Percentiles rank a stretch among this genome's conserved stretches.
Evolutionary conservation across 768 basidiomycete species (phyloP).

Genomic region (Rhizopogon sp.): DNA sequence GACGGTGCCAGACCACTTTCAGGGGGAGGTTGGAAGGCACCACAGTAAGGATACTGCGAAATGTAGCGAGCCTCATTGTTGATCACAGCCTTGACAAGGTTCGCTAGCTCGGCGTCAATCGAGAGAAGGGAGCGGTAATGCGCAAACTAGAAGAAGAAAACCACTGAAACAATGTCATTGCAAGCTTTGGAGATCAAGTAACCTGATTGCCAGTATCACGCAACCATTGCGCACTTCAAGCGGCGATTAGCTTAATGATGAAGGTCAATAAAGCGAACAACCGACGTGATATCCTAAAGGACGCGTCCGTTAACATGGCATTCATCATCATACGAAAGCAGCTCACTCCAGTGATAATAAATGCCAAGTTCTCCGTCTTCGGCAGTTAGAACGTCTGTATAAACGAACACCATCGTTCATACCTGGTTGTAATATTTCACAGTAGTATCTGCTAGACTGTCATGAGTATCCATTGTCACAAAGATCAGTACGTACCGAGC

Average conservation of each 20-base stretch:
- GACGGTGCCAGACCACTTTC: constrained; percentile 64
- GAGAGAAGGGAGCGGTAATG: constrained; percentile 60
- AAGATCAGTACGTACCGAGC: constrained; percentile 42
- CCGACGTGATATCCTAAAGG: constrained; percentile 70
- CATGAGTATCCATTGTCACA: not conserved
- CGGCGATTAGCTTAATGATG: constrained; percentile 1
- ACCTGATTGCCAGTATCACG: constrained; percentile 81
- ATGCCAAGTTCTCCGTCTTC: constrained; percentile 66
- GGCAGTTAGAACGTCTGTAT: constrained; percentile 4
- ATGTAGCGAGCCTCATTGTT: constrained; percentile 77
- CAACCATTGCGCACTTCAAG: constrained; percentile 70
- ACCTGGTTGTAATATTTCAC: constrained; percentile 71
- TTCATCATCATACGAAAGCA: not conserved
- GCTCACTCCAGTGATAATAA: constrained; percentile 74
- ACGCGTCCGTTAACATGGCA: constrained; percentile 5
- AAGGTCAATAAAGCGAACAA: constrained; percentile 7
- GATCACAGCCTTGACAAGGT: constrained; percentile 74
- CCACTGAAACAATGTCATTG: not conserved
- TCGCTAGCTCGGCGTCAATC: constrained; percentile 52
- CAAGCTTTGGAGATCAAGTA: constrained; percentile 3
- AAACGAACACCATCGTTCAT: not conserved
- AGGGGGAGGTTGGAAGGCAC: constrained; percentile 76
- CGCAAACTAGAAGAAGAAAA: constrained; percentile 46
- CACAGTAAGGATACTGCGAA: constrained; percentile 71
- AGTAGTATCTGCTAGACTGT: constrained; percentile 54